Base-by-base conservation (phyloP, 2,329 filamentous ascomycete genomes). In the Colletotrichum incanum region DNA sequence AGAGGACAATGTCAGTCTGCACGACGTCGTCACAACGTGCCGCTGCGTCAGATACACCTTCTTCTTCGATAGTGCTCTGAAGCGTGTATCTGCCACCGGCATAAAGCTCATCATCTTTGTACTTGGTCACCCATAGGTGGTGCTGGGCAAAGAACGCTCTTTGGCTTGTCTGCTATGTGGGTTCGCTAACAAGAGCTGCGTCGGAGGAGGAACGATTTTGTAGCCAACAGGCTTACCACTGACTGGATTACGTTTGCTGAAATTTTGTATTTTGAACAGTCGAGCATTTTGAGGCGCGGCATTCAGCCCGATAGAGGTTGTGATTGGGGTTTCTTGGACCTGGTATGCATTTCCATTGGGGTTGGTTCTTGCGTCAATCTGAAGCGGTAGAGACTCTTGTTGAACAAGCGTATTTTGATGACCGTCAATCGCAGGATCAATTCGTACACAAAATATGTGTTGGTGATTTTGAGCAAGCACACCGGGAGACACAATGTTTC, bases 401-500 rank as follows among this genome's bases (percentile, higher is more conserved):
- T 70, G 54, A 3, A 60, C 75, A n/a, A 88, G 78, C 0, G 84
- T 85, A 76, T 89, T 89, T 8, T 80, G 78, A 72, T 86, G 80
- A 12, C 87, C 87, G 74, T 89, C 87, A 69, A 89, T 83, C 20
- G 86, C 86, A 0, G 88, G 87, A 73, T 90, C 28, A 43, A 90
- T 84, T 2, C 87, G 83, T 34, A 86, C 73, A 54, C 79, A 83
- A 78, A 90, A 90, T 66, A 90, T 82, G 78, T 90, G 88, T 74
- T 90, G 88, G 73, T 90, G 88, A 76, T 89, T 88, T 59, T 86
- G 85, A 0, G 87, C 88, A 4, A 89, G 80, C 0, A 87, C 86
- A 0, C 88, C 87, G 1, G 84, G 83, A 2, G 82, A 82, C 4
- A 90, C 87, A 4, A 88, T 84, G 67, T 85, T 90, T n/a, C 86